These are phyloP conservation scores for Colletotrichum sp. DNA, from an alignment of 2,329 filamentous ascomycete genomes.

Conservation along the genomic window DNA sequence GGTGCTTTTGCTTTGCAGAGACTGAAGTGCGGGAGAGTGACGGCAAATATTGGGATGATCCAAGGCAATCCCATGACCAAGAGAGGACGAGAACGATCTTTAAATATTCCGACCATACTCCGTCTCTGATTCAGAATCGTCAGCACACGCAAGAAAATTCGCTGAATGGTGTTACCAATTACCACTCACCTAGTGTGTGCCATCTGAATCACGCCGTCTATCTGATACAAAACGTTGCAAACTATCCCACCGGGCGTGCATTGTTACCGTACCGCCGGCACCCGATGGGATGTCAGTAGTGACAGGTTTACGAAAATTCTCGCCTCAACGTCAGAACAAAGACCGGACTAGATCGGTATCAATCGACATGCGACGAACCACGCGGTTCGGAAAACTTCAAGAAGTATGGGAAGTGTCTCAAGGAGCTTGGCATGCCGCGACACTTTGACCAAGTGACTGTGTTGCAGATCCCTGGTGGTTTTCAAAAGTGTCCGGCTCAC, in stretches of 20 bases:
- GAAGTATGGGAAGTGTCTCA: not conserved
- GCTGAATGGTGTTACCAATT: not conserved
- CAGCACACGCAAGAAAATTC: not conserved
- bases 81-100: not conserved
- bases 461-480: not conserved
- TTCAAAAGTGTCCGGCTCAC: not conserved
- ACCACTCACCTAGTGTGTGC: not conserved
- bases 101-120: not conserved
- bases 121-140: not conserved
- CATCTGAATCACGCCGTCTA: not conserved
- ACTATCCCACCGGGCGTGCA: not conserved
- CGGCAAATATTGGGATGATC: not conserved
- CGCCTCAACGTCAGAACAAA: not conserved
- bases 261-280: not conserved
- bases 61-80: rapidly evolving
- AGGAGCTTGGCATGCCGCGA: not conserved
- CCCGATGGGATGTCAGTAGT: not conserved
- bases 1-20: not conserved
- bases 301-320: not conserved
- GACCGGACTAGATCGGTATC: not conserved
- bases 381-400: rapidly evolving
- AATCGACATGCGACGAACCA: not conserved
- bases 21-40: not conserved
- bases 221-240: not conserved
- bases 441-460: not conserved